Conservation (phyloP, 2,329 filamentous ascomycete species). For the Talaromyces sp. region DNA sequence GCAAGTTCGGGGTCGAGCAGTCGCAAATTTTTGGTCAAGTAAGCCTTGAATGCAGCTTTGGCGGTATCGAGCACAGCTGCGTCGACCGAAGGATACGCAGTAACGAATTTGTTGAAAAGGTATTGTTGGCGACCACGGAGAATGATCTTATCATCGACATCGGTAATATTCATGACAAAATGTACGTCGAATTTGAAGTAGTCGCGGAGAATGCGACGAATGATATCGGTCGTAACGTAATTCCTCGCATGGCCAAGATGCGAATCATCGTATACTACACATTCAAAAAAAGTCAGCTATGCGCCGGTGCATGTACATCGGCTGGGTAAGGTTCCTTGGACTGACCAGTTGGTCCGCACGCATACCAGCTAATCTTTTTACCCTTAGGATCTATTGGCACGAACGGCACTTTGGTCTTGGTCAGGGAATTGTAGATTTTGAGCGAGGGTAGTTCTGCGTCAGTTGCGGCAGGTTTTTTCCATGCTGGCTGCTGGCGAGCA, state of each 20-base stretch:
- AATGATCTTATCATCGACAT: slow-evolving; percentile 74
- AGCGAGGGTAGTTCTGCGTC: slow-evolving; percentile 52
- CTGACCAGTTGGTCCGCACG: slow-evolving; percentile 70
- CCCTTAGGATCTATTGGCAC: slow-evolving; percentile 65
- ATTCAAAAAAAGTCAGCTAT: slow-evolving; percentile 41
- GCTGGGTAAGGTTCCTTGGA: neutral
- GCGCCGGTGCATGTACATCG: slow-evolving; percentile 54
- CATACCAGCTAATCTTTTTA: slow-evolving; percentile 77
- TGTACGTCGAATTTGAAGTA: slow-evolving; percentile 80
- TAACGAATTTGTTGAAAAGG: slow-evolving; percentile 67
- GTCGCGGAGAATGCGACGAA: slow-evolving; percentile 74
- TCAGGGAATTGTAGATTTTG: slow-evolving; percentile 77
- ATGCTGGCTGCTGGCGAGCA: slow-evolving; percentile 40
- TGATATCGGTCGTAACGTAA: slow-evolving; percentile 86
- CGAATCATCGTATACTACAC: slow-evolving; percentile 65
- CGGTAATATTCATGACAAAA: slow-evolving; percentile 93
- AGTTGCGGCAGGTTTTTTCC: slow-evolving; percentile 38
- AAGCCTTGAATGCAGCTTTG: slow-evolving; percentile 52
- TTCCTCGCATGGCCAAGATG: slow-evolving; percentile 83
- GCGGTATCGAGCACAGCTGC: slow-evolving; percentile 49
- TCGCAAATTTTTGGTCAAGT: slow-evolving; percentile 66
- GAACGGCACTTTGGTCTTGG: slow-evolving; percentile 70
- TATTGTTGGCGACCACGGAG: slow-evolving; percentile 70
- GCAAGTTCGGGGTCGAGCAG: slow-evolving; percentile 45
- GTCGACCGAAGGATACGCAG: slow-evolving; percentile 44